Evolutionary conservation across 768 basidiomycete genomes (phyloP).

Genomic region (Phylloporus sp.): DNA sequence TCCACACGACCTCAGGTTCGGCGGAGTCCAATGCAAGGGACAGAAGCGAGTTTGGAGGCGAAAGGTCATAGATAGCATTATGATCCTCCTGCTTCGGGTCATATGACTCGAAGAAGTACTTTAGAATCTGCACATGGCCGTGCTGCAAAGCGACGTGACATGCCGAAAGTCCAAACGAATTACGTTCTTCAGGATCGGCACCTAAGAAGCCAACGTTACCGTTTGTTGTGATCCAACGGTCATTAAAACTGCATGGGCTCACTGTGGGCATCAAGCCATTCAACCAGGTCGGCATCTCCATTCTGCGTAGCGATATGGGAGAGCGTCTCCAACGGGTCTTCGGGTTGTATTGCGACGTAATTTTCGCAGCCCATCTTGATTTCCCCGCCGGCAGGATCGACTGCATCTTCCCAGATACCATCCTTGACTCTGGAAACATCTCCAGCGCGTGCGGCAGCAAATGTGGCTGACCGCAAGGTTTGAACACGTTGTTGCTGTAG

Average conservation of each 20-base stretch:
- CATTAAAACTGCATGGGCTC: constrained; percentile 30
- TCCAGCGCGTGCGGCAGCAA: constrained; percentile 58
- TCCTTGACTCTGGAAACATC: constrained; percentile 52
- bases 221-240: constrained; percentile 16
- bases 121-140: constrained; percentile 49
- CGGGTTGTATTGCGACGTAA: constrained; percentile 41
- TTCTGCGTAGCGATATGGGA: constrained; percentile 58
- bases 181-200: constrained; percentile 68
- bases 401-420: constrained; percentile 62
- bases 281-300: constrained; percentile 53
- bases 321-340: constrained; percentile 62
- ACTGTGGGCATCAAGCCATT: constrained; percentile 75
- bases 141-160: constrained; percentile 60
- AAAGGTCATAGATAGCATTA: constrained; percentile 41
- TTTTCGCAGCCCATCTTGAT: constrained; percentile 50
- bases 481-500: constrained; percentile 48
- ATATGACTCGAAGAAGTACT: constrained; percentile 58
- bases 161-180: constrained; percentile 52
- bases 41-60: constrained; percentile 42
- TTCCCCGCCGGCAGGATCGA: constrained; percentile 72
- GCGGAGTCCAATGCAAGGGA: constrained; percentile 54
- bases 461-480: constrained; percentile 52
- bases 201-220: constrained; percentile 37
- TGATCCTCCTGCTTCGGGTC: constrained; percentile 51
- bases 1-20: constrained; percentile 61